phyloP scores from a whole-genome alignment of 495 filamentous ascomycete species.

The Beverwykella pulmonaria region DNA sequence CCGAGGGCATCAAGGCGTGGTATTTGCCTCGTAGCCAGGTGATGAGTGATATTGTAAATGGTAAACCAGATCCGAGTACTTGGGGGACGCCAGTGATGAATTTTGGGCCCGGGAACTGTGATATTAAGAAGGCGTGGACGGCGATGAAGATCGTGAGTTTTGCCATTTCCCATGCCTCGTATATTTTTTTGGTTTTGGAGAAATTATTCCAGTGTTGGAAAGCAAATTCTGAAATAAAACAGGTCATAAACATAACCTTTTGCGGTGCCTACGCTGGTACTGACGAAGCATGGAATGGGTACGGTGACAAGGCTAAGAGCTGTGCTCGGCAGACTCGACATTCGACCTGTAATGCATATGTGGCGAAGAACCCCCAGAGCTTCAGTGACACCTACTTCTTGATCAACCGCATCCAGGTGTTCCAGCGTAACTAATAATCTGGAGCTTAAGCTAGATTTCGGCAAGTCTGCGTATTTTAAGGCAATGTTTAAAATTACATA shows the following conservation, averaged over 20 bases:
- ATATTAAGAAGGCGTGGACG: slow-evolving; percentile 32
- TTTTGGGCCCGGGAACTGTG: slow-evolving; percentile 28
- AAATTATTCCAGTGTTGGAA: not conserved
- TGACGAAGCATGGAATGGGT: slow-evolving; percentile 43
- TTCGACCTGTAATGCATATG: slow-evolving; percentile 38
- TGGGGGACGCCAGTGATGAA: slow-evolving; percentile 70
- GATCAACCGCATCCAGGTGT: slow-evolving; percentile 41
- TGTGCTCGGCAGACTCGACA: slow-evolving; percentile 3
- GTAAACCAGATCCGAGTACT: slow-evolving; percentile 59
- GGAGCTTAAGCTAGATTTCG: too few species aligned
- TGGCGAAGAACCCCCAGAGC: slow-evolving; percentile 37
- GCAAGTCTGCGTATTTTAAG: too few species aligned
- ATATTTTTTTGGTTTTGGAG: not conserved
- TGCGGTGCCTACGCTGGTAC: slow-evolving; percentile 82
- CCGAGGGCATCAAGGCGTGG: slow-evolving; percentile 68
- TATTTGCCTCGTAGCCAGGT: slow-evolving; percentile 69
- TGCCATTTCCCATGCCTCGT: too few species aligned
- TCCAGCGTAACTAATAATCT: slow-evolving; percentile 8
- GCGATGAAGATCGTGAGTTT: slow-evolving; percentile 37
- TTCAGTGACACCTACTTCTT: slow-evolving; percentile 42
- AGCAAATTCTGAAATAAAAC: slow-evolving; percentile 28
- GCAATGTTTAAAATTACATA: too few species aligned
- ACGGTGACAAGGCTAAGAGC: not conserved
- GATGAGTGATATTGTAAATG: slow-evolving; percentile 59
- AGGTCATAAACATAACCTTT: slow-evolving; percentile 81